A percentile compares a stretch with the other conserved stretches of the same genome.
Conservation (phyloP, 768 basidiomycete genomes). For the Coprinopsis strossmayeri region DNA sequence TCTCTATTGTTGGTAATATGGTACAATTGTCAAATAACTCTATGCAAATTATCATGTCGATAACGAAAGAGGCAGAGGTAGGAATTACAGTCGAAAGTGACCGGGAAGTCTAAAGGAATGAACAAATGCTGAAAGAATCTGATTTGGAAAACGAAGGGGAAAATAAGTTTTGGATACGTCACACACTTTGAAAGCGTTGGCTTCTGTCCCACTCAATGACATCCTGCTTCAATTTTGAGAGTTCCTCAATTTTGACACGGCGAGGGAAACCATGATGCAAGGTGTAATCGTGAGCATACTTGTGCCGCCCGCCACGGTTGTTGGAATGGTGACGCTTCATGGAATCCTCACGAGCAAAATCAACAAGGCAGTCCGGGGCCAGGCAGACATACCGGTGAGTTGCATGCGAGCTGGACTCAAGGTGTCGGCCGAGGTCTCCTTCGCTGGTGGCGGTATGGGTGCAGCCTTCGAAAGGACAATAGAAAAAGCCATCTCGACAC, state of each 20-base stretch:
- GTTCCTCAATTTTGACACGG: neutral
- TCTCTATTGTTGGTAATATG: neutral
- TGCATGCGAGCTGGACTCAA: slow-evolving; percentile 7
- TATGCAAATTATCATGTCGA: too few relatives aligned
- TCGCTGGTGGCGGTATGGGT: neutral
- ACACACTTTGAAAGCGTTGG: neutral
- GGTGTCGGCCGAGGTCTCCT: slow-evolving; percentile 12
- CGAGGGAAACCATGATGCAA: neutral
- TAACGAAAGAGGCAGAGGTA: too few relatives aligned
- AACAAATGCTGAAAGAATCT: neutral
- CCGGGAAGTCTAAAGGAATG: neutral
- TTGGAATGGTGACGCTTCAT: slow-evolving; percentile 11
- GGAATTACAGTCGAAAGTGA: neutral
- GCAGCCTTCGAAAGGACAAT: slow-evolving; percentile 5
- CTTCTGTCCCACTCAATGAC: neutral
- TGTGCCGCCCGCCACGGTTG: slow-evolving; percentile 5
- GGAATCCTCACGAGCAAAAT: slow-evolving; percentile 11
- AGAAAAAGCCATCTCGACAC: neutral
- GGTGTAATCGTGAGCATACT: neutral
- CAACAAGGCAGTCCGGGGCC: neutral
- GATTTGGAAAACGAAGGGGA: neutral
- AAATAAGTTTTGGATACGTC: neutral
- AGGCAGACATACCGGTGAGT: slow-evolving; percentile 8
- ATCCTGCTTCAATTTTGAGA: neutral
- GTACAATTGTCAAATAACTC: neutral